These are phyloP conservation scores for Linderina pennispora DNA, from an alignment of 192 early-diverging fungal species.

Conservation along the genomic window DNA sequence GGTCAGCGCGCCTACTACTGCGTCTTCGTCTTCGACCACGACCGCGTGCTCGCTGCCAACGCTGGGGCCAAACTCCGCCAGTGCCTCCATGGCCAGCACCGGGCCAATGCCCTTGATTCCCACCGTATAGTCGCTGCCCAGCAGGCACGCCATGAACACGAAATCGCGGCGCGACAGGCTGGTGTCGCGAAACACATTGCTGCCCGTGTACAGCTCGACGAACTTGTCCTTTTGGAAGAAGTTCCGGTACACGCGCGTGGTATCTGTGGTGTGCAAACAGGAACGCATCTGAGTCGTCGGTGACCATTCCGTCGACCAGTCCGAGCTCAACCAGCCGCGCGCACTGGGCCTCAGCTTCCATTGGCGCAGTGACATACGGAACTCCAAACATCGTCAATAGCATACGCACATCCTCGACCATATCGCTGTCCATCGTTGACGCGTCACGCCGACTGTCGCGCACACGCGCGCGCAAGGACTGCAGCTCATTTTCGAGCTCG, in stretches of 20 bases:
- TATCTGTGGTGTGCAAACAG: constrained; percentile 70
- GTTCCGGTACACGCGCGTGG: constrained; percentile 71
- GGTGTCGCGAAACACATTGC: constrained; percentile 62
- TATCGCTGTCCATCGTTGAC: constrained; percentile 27
- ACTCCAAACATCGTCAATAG: constrained; percentile 88
- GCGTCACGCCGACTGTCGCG: constrained; percentile 28
- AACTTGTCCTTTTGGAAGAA: constrained; percentile 88
- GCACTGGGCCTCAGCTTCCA: constrained; percentile 99
- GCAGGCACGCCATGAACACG: constrained; percentile 78
- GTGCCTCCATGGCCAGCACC: constrained; percentile 84
- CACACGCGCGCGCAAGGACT: constrained; percentile 22
- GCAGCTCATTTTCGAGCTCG: constrained; percentile 28
- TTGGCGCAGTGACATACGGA: constrained; percentile 87
- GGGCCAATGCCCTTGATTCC: constrained; percentile 85
- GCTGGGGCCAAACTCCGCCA: constrained; percentile 61
- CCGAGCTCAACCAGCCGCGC: constrained; percentile 54
- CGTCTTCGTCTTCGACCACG: constrained; percentile 13
- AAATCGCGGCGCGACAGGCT: constrained; percentile 62
- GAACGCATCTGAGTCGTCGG: constrained; percentile 97
- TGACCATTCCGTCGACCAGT: constrained; percentile 91
- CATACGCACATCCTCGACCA: constrained; percentile 53
- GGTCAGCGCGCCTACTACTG: constrained; percentile 16
- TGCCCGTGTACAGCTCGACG: constrained; percentile 75
- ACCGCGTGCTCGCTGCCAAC: constrained; percentile 4
- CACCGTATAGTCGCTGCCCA: constrained; percentile 97